phyloP scores from a whole-genome alignment of 495 filamentous ascomycete genomes.

The Hypoxylon intermedium region DNA sequence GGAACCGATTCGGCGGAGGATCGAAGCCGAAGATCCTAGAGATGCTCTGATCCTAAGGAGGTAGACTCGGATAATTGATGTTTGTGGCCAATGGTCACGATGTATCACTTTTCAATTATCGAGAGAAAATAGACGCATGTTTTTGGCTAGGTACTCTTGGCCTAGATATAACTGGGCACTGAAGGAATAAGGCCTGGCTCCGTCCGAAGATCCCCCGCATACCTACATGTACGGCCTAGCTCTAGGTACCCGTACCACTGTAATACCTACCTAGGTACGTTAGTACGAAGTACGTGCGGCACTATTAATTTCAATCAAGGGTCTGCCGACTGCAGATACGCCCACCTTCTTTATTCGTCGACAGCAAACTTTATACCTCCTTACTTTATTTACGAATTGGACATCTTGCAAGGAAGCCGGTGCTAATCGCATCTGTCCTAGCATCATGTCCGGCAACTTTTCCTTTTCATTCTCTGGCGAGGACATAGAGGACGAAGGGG shows the following conservation, averaged over 20 bases:
- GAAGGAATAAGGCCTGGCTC: background rate
- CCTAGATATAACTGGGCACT: no score
- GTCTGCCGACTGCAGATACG: background rate
- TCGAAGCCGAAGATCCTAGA: background rate
- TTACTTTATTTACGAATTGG: background rate
- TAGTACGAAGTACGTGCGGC: background rate
- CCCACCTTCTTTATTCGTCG: no score
- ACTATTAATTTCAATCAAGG: no score
- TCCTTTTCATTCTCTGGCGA: constrained; percentile 84
- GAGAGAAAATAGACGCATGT: no score
- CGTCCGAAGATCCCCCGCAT: constrained; percentile 18
- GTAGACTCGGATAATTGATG: background rate
- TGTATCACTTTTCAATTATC: no score
- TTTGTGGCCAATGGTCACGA: no score
- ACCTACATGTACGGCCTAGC: no score
- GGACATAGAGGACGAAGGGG: constrained; percentile 73
- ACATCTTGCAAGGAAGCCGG: background rate
- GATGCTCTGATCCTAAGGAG: constrained; percentile 1
- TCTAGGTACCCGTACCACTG: no score
- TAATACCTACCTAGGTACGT: constrained; percentile 1
- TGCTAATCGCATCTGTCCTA: background rate
- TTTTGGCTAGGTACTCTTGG: no score
- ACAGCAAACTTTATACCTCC: no score
- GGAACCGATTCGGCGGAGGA: constrained; percentile 15
- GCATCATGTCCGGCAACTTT: constrained; percentile 57